Evolutionary conservation across 768 basidiomycete species (phyloP), one percentile per base, ranked within the genome.

Genomic region (Tulasnella sp.): DNA sequence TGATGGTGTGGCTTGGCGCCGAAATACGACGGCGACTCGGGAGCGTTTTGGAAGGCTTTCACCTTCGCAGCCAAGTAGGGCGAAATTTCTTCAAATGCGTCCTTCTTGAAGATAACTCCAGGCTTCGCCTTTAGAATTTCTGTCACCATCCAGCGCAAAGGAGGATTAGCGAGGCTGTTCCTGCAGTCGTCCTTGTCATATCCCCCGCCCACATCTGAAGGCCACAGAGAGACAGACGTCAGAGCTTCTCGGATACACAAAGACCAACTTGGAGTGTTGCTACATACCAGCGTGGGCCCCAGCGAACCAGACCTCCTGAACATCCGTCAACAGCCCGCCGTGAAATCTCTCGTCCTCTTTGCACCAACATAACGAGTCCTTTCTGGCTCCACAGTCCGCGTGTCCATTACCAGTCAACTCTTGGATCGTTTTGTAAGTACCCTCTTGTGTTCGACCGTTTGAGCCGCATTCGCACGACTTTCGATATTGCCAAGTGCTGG

Each of bases 61-160:
- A 57, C 26, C 26, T 57, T 57, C 1, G 55, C 55, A 2, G 20
- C 26, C 23, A 57, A 23, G 9, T 5, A 57, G 35, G 35, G 35
- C 35, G 35, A n/a, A n/a, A n/a, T n/a, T 35, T 35, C 35, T 35
- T 35, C 35, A 5, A 35, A 35, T 35, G 35, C 74, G 48, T 75
- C 39, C 51, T 46, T 35, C 35, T 75, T 77, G 79, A 92, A 92
- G 81, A 90, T 84, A 79, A 92, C 90, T 0, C 91, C 91, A 0
- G 86, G 86, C 5, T 89, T 81, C 4, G 86, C 81, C 72, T 85
- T 42, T 2, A 80, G n/a, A 72, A 79, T 78, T 69, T 80, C 80
- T 2, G 77, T 71, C 73, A 80, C 61, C 80, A 80, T 80, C 80
- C 80, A 80, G 4, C 72, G 39, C 5, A 80, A 72, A 7, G 80